Evolutionary conservation across 306 rosid species (phyloP).

Genomic region (Trifolium fragiferum): DNA sequence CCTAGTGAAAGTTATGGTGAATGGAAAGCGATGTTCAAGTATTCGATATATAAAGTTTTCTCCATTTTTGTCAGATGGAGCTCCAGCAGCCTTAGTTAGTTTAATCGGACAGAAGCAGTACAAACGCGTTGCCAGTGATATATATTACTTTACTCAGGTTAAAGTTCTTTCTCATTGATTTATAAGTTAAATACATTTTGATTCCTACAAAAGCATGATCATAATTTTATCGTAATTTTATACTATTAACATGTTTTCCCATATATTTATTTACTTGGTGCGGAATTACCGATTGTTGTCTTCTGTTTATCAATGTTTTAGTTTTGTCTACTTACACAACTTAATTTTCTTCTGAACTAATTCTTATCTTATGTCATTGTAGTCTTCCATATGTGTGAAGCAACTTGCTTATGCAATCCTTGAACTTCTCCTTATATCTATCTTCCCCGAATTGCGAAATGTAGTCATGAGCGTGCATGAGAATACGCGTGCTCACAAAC

Average conservation of each 20-base stretch:
- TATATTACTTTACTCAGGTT: slow-evolving; percentile 93
- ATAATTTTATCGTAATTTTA: neutral
- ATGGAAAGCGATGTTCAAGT: neutral
- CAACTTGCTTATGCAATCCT: slow-evolving; percentile 86
- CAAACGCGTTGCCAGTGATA: slow-evolving; percentile 89
- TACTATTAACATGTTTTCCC: neutral
- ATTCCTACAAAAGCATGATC: neutral
- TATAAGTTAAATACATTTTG: neutral
- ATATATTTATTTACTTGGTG: neutral
- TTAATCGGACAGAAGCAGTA: slow-evolving; percentile 87
- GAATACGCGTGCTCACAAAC: slow-evolving; percentile 57
- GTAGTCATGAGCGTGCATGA: slow-evolving; percentile 71
- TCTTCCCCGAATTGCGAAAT: slow-evolving; percentile 85
- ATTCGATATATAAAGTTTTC: slow-evolving; percentile 2
- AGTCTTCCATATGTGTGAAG: slow-evolving; percentile 90
- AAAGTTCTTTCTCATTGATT: slow-evolving; percentile 38
- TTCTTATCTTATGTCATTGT: slow-evolving; percentile 21
- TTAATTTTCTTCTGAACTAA: slow-evolving; percentile 35
- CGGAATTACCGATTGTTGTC: neutral
- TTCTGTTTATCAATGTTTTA: slow-evolving; percentile 20
- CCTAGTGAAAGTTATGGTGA: slow-evolving; percentile 20
- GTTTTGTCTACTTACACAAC: neutral
- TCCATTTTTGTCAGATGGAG: slow-evolving; percentile 71
- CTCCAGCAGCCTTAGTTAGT: slow-evolving; percentile 91
- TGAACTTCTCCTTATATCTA: slow-evolving; percentile 74